Evolutionary conservation across 1,284 basidiomycete genomes (phyloP).

Genomic region (Termitomyces sp.): DNA sequence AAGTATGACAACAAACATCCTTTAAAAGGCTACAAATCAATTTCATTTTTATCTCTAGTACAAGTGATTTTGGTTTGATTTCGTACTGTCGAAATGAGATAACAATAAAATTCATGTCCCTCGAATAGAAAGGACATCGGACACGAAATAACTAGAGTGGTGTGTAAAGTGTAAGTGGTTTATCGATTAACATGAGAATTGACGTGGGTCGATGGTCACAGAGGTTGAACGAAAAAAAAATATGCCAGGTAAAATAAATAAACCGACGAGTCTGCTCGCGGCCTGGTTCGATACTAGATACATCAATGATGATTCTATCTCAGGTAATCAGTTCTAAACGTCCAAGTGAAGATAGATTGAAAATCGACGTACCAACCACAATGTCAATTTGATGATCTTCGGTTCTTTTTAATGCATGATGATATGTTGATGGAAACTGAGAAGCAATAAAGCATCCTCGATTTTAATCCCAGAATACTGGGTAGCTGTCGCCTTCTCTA

Average conservation of each 20-base stretch:
- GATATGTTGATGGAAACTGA: constrained; percentile 64
- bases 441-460: constrained; percentile 58
- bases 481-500: constrained; percentile 39
- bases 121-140: background rate
- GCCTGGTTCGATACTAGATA: constrained; percentile 7
- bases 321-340: background rate
- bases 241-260: constrained; percentile 13
- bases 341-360: background rate
- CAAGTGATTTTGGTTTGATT: background rate
- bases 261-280: background rate
- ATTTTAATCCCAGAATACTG: constrained; percentile 37
- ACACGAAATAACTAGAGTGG: background rate
- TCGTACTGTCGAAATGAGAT: background rate
- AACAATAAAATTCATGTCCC: background rate
- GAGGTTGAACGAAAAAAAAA: background rate
- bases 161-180: background rate
- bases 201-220: background rate
- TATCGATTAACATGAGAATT: background rate
- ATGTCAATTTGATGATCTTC: constrained; percentile 6
- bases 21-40: background rate
- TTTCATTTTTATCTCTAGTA: background rate
- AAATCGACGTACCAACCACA: constrained; percentile 3
- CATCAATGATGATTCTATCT: constrained; percentile 9
- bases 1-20: no score
- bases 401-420: constrained; percentile 42